These are phyloP conservation scores for Beauveria bassiana DNA, from an alignment of 2,329 filamentous ascomycete species.

Conservation along the genomic window DNA sequence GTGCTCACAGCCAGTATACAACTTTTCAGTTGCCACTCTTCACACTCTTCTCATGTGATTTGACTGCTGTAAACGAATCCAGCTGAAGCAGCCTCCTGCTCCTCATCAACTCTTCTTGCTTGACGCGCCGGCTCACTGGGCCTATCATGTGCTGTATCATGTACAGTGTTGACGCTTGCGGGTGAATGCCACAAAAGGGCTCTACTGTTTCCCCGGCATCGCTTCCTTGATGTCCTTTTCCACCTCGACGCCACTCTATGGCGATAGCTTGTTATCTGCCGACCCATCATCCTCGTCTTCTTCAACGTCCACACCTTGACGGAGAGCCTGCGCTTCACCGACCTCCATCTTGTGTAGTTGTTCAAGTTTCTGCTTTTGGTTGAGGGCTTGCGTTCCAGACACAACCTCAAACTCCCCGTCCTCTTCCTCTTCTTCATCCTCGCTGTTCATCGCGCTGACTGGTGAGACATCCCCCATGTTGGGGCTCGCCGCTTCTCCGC, in stretches of 20 bases:
- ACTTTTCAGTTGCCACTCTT: neutral
- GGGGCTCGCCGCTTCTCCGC: conserved; percentile 16
- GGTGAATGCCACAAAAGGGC: neutral
- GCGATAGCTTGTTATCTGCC: neutral
- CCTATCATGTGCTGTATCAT: neutral
- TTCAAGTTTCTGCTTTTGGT: conserved; percentile 40
- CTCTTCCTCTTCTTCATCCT: conserved; percentile 31
- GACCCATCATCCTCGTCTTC: conserved; percentile 27
- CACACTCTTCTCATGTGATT: neutral
- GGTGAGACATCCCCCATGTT: conserved; percentile 19
- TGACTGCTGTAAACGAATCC: neutral
- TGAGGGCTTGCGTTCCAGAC: conserved; percentile 34
- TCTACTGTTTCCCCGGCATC: neutral
- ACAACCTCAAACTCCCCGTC: conserved; percentile 37
- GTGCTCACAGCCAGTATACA: neutral
- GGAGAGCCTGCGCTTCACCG: conserved; percentile 47
- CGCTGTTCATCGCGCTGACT: conserved; percentile 28
- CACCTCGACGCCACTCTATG: neutral
- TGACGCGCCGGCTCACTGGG: neutral
- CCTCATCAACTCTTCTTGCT: neutral
- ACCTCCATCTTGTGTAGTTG: conserved; percentile 54
- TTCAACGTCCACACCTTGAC: conserved; percentile 30
- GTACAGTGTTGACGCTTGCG: neutral
- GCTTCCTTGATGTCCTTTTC: neutral
- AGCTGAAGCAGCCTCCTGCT: neutral